Evolutionary conservation across 176 grass and related monocot species (phyloP).

Genomic region (Musa schizocarpa): DNA sequence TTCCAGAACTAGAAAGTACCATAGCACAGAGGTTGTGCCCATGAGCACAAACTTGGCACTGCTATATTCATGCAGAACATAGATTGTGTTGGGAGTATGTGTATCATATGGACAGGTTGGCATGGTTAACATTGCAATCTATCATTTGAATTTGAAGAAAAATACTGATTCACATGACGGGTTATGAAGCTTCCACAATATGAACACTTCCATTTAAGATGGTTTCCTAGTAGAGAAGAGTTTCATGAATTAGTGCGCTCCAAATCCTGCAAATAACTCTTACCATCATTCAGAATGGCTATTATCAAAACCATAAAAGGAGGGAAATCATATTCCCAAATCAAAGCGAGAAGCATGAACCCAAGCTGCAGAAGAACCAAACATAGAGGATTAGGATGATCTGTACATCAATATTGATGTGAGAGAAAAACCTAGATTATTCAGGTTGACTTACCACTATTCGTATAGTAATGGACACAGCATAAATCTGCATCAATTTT

Average conservation of each 20-base stretch:
- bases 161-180: too few species aligned
- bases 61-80: too few species aligned
- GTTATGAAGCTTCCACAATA: too few species aligned
- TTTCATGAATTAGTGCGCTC: background rate
- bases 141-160: too few species aligned
- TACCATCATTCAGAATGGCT: constrained; percentile 84
- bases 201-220: too few species aligned
- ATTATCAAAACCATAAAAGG: constrained; percentile 87
- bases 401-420: background rate
- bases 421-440: background rate
- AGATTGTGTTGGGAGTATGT: too few species aligned
- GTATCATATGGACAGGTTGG: too few species aligned
- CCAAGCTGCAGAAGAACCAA: constrained; percentile 41
- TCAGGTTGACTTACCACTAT: constrained; percentile 52
- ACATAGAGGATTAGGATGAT: background rate
- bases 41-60: too few species aligned
- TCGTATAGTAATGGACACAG: constrained; percentile 81
- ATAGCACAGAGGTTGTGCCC: too few species aligned
- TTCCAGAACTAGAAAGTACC: too few species aligned
- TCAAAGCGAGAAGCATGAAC: constrained; percentile 61
- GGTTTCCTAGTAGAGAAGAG: too few species aligned
- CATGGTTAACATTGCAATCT: too few species aligned
- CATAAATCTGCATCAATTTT: constrained; percentile 66
- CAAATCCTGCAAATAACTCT: constrained; percentile 12
- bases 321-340: constrained; percentile 88